Conservation (phyloP, 2,329 filamentous ascomycete genomes). For the Exophiala mesophila region DNA sequence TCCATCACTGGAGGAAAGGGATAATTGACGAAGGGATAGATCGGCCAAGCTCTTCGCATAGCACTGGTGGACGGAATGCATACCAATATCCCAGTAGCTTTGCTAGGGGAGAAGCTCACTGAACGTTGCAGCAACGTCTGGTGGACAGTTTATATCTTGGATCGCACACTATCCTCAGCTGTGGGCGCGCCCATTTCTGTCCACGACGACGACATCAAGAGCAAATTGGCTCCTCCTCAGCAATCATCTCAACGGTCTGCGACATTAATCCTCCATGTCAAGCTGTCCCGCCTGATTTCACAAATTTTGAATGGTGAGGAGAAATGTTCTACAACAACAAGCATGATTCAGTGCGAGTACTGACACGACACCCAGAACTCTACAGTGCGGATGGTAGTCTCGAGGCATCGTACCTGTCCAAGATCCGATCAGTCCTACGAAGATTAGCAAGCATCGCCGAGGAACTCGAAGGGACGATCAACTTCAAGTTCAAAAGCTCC, state of each 20-base stretch:
- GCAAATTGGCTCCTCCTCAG: constrained; percentile 41
- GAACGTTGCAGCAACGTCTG: constrained; percentile 48
- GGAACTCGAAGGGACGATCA: constrained; percentile 3
- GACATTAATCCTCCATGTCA: constrained; percentile 45
- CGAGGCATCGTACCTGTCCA: not conserved
- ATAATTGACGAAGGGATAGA: no score
- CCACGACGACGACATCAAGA: constrained; percentile 47
- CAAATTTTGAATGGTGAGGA: constrained; percentile 43
- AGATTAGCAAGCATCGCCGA: not conserved
- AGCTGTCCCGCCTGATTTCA: constrained; percentile 42
- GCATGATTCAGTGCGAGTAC: no score
- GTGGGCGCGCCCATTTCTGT: constrained; percentile 50
- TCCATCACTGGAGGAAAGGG: no score
- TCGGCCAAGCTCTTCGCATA: constrained; percentile 50
- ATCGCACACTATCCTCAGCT: constrained; percentile 50
- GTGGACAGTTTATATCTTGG: constrained; percentile 53
- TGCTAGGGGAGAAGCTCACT: constrained; percentile 39
- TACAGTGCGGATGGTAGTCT: constrained; percentile 3
- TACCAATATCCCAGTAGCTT: constrained; percentile 44
- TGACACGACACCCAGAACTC: not conserved
- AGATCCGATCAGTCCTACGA: constrained; percentile 1
- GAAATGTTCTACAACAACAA: not conserved
- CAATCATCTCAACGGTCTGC: constrained; percentile 36
- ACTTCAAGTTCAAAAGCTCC: constrained; percentile 4
- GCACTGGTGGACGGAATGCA: constrained; percentile 50